Evolutionary conservation across 257 asterid species (phyloP), one percentile per base, ranked within the genome.

Genomic region (Solanum etuberosum): DNA sequence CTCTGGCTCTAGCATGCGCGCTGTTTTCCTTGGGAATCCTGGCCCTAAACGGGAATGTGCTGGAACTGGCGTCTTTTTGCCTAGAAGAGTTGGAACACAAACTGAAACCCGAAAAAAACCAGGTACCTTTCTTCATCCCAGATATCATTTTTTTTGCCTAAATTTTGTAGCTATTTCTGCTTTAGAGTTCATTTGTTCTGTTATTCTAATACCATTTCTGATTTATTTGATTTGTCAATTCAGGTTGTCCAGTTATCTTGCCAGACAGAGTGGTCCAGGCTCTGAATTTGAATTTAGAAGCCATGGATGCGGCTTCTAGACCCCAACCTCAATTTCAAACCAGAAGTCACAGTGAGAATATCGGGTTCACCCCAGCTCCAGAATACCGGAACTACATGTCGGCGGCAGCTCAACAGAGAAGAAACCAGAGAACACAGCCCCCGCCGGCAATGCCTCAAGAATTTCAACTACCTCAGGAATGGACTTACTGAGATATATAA

Each of bases 31-130:
- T 0, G 92, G 92, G 0, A 94, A 92, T 78, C 76, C 92, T n/a
- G 91, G 86, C 2, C 87, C 89, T 2, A 93, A 86, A 65, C 90
- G 91, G 11, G 96, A 92, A 88, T 91, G 99, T 25, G 90, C 92
- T 3, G 99, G 99, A 29, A 96, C 99, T 3, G 99, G 98, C 1
- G 99, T 96, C 71, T 96, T 96, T 65, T 87, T 96, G 87, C 99
- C 99, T 16, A 90, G 96, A 63, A 80, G 93, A 88, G 61, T 54
- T 38, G 92, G 90, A 21, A 21, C 94, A 38, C 91, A 91, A 1
- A 15, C 90, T 21, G 92, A 89, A n/a, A 70, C 86, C 11, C 91
- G 93, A 72, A 91, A 87, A 86, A 94, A 96, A 85, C 88, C 92
- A 88, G 98, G 97, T 92, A 10, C 0, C 34, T 42, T 5, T 70